These are phyloP conservation scores for Globisporangium paroecandrum DNA, from an alignment of 352 stramenopile species.

Conservation along the genomic window DNA sequence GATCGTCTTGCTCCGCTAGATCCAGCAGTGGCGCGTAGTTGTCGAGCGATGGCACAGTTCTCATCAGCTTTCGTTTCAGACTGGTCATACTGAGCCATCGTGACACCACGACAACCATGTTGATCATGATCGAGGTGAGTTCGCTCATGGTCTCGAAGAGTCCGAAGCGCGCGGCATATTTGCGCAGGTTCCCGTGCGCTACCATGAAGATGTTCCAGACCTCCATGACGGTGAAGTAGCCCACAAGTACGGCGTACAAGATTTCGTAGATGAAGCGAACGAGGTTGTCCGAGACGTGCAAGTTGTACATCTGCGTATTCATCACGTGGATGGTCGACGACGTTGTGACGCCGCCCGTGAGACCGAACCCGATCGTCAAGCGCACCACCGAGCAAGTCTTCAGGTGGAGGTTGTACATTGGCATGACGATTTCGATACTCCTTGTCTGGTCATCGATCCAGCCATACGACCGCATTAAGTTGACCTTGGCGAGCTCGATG, in stretches of 20 bases:
- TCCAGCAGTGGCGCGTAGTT: slow-evolving; percentile 39
- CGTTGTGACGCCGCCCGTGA: slow-evolving; percentile 47
- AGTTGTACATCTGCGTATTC: slow-evolving; percentile 65
- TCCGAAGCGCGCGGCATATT: slow-evolving; percentile 54
- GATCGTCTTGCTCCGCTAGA: slow-evolving; percentile 47
- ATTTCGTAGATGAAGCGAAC: slow-evolving; percentile 39
- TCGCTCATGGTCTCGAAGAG: slow-evolving; percentile 59
- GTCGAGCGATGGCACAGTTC: slow-evolving; percentile 42
- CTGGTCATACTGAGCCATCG: slow-evolving; percentile 42
- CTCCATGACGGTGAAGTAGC: slow-evolving; percentile 57
- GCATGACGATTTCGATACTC: slow-evolving; percentile 41
- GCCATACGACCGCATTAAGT: slow-evolving; percentile 40
- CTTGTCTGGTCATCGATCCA: slow-evolving; percentile 65
- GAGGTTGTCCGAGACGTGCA: slow-evolving; percentile 43
- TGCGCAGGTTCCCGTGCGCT: slow-evolving; percentile 31
- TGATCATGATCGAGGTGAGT: slow-evolving; percentile 54
- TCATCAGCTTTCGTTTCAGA: slow-evolving; percentile 25
- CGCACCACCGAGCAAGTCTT: slow-evolving; percentile 51
- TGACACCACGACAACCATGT: slow-evolving; percentile 41
- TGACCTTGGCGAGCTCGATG: slow-evolving; percentile 22
- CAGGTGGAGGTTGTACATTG: slow-evolving; percentile 60
- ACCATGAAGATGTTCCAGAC: slow-evolving; percentile 59
- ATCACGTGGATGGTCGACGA: slow-evolving; percentile 40
- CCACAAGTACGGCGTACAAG: slow-evolving; percentile 38
- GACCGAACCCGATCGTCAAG: slow-evolving; percentile 49